Evolutionary conservation across 306 rosid genomes (phyloP).

Genomic region (Inga leiocalycina): DNA sequence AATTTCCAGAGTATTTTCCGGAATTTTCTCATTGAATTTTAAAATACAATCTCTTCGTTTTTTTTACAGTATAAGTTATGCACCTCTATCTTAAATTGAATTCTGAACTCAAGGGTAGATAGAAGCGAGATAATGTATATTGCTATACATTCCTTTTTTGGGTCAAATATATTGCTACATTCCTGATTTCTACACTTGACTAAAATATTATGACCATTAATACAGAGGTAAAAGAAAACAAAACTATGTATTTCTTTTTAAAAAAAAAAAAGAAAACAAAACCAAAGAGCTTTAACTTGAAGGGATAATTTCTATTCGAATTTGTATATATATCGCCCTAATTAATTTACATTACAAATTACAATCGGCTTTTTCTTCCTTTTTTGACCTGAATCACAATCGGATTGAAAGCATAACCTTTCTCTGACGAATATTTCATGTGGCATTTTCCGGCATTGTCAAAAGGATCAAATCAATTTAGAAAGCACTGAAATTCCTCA

Average conservation of each 20-base stretch:
- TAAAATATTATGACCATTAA: too few species aligned
- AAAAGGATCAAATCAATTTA: neutral
- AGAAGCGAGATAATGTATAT: neutral
- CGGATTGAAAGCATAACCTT: neutral
- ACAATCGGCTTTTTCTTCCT: too few species aligned
- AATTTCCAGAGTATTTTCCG: too few species aligned
- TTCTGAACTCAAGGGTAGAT: neutral
- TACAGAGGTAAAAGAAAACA: too few species aligned
- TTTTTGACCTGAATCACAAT: neutral
- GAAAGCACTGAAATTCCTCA: neutral
- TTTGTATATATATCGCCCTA: neutral
- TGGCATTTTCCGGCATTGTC: neutral
- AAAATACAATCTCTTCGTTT: too few species aligned
- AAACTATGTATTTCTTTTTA: too few species aligned
- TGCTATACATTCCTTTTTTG: neutral
- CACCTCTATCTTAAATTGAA: neutral
- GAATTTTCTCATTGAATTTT: too few species aligned
- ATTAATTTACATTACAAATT: neutral
- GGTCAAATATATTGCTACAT: neutral
- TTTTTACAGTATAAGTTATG: neutral
- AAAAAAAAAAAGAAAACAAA: neutral
- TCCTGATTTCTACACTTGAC: neutral
- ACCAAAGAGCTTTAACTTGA: neutral
- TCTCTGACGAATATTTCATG: neutral
- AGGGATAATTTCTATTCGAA: neutral